Base-by-base conservation (phyloP, 768 basidiomycete species). In the Xerocomus potaroensis region DNA sequence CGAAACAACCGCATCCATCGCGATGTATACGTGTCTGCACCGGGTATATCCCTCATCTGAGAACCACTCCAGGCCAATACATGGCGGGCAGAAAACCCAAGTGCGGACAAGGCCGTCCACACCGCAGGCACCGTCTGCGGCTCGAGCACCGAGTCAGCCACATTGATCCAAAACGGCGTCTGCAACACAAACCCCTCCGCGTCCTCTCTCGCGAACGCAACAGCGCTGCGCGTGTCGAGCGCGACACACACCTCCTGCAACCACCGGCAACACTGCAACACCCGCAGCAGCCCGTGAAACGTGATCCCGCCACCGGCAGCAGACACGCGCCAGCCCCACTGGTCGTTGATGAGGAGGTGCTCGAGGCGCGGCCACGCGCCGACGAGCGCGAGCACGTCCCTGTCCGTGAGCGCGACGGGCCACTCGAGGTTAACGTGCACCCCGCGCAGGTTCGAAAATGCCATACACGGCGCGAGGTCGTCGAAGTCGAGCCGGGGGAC, bases 241-340 rank as follows among this genome's bases (percentile, higher is more conserved):
- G 34, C 46, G 3, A 57, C 4, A n/a, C 49, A 49, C 2, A 56
- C 27, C 11, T 18, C 22, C n/a, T 30, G 35, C 21, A 46, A 23
- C 3, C 2, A 7, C n/a, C 7, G 15, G 16, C 43, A 54, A n/a
- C 32, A 18, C 2, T 30, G 29, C 15, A 53, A 9, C 2, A 53
- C 16, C 19, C 16, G 39, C 14, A 26, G 11, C 4, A 57, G 41
- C 18, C 51, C 45, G 7, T 11, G 21, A 8, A 50, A 29, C 10
- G 49, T 46, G 48, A 57, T n/a, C n/a, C n/a, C 38, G 15, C 47
- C 51, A 0, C 33, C 1, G 1, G 31, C 40, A 5, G n/a, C n/a
- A n/a, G n/a, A n/a, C n/a, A n/a, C n/a, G n/a, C 45, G 18, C 49
- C 51, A 58, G 9, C 49, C 51, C 48, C 43, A 50, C 3, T 44